Base-by-base conservation (phyloP, 2,329 filamentous ascomycete genomes). In the Blastomyces emzantsi region DNA sequence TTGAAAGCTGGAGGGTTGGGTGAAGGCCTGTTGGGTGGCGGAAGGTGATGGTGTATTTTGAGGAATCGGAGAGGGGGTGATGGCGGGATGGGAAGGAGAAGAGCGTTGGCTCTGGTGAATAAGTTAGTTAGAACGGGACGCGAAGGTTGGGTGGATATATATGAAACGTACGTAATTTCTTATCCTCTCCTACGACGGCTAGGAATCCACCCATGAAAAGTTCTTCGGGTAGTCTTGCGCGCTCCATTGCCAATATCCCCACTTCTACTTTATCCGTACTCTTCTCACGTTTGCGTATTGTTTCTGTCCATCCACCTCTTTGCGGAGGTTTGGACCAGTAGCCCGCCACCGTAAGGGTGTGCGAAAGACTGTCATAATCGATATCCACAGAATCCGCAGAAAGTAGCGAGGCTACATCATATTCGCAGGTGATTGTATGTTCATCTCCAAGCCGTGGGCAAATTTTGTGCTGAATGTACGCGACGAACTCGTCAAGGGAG, bases 61-160 rank as follows among this genome's bases (percentile, higher is more conserved):
- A 74, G 0, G 79, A 74, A 25, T 71, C 69, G 2, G 77, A 74
- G 17, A 84, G 76, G 15, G 83, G 79, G 68, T 89, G 85, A 74
- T 97, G 92, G 0, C 92, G 86, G 2, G 90, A 86, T 1, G 90
- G 87, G 68, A 96, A 94, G 54, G 89, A 86, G 78, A 97, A 97
- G 56, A 93, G 79, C 0, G 90, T 89, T 1, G 89, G 83, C 49
- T 88, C 89, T 83, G 67, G 49, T 47, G 1, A 61, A 25, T 59
- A 45, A 1, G 33, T 41, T 33, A 51, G 67, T 66, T 62, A 65
- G 66, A 60, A 63, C n/a, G 22, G 19, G 52, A 52, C 59, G n/a
- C 19, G 39, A n/a, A 19, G 55, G 52, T 28, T 41, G 30, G 45
- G n/a, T 22, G 25, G 25, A 52, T 41, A 63, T 28, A 9, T 22